Evolutionary conservation across 2,329 filamentous ascomycete genomes (phyloP), one percentile per base, ranked within the genome.

Genomic region (Sarocladium brachiariae): DNA sequence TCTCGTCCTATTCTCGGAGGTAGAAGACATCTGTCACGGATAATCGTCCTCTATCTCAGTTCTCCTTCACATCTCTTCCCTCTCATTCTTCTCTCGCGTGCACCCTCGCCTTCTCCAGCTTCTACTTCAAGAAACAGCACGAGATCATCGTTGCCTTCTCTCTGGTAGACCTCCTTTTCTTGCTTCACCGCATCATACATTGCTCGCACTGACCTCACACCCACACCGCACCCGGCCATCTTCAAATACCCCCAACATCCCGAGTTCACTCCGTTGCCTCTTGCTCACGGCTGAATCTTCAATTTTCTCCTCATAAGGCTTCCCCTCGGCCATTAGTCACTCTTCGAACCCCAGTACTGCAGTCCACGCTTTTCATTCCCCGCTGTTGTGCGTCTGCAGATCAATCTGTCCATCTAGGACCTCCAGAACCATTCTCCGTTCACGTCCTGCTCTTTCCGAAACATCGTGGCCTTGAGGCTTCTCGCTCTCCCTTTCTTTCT

Each of bases 181-280:
- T 39, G 37, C 37, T 39, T 39, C 37, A 39, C 37, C 37, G 37
- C 37, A 39, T 39, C 37, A 39, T 39, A 16, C 37, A 39, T 39
- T 39, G 23, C 16, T 39, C 37, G 37, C 37, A 39, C 37, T 39
- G 37, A 39, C 37, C 37, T 39, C 16, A 19, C 16, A 16, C 37
- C 19, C 37, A 5, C 37, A 7, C 23, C 6, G 6, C 16, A 39
- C 37, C 37, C 37, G 16, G 37, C 37, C 37, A 39, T 39, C 37
- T 8, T 9, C 23, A 16, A 39, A 21, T 19, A 19, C 7, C 19
- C 37, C 16, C 37, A 19, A 14, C 37, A 39, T 39, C 37, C 37
- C 37, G 18, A 19, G 10, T 21, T 39, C 37, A 39, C 10, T 39
- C 37, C 37, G 37, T 39, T 19, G 8, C 6, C 16, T 16, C 10